Evolutionary conservation across 352 stramenopile genomes (phyloP), one percentile per base, ranked within the genome.

Genomic region (Pythium guiyangense): DNA sequence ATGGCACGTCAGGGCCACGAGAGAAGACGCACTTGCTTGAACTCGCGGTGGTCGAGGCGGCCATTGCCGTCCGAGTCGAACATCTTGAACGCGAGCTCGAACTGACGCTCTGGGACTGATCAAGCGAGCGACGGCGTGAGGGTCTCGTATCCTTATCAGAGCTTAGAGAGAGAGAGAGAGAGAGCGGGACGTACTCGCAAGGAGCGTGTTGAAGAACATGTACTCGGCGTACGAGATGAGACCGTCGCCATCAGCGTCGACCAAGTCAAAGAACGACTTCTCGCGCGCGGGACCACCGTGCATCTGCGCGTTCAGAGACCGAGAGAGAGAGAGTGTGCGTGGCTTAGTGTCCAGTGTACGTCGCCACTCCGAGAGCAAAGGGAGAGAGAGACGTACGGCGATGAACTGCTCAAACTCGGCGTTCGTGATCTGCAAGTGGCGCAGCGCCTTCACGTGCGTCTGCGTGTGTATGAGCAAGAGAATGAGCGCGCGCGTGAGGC

Each of bases 51-150:
- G 49, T 94, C 84, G 43, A 96, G 64, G 20, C 71, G 68, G 6
- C 85, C 87, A 39, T 94, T 94, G 46, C 84, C 80, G 50, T 95
- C 81, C 1, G 74, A 58, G 64, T 96, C 87, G 57, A 96, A 93
- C 84, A 94, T 93, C 66, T 92, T 91, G 63, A 96, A 95, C n/a
- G 84, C 84, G 44, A 94, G 69, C 52, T 94, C 82, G 46, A 95
- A 92, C 49, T 96, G 85, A 8, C 77, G 84, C 63, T 90, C 78
- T 0, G 84, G 83, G 70, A 95, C 84, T 93, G 10, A 22, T 22
- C 22, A 22, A 22, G 52, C 2, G 56, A 37, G 4, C 12, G 39
- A 6, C 27, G 15, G n/a, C 51, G 18, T 39, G 37, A 27, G 17
- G 35, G 3, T 48, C 20, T 22, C 15, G 18, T 22, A 5, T 35